Percentiles rank a stretch among this genome's conserved stretches.
Conservation (phyloP, 805 yeast species). For the Pichia eremophila region DNA sequence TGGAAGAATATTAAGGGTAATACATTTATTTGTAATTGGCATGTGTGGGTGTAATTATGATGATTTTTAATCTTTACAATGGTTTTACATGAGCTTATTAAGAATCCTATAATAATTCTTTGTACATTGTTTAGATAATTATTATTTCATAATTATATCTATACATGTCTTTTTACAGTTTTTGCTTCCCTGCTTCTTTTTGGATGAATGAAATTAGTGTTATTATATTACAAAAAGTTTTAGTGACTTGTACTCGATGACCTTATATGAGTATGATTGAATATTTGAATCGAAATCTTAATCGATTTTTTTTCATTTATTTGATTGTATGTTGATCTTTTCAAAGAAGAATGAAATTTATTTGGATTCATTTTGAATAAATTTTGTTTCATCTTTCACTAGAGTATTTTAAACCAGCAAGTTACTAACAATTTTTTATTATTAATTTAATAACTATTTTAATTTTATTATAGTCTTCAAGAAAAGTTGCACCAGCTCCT, state of each 20-base stretch:
- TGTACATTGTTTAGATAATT: neutral
- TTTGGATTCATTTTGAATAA: neutral
- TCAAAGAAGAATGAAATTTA: neutral
- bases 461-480: constrained; percentile 29
- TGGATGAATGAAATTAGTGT: neutral
- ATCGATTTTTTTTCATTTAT: neutral
- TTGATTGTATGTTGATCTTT: neutral
- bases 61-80: neutral
- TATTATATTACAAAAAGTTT: neutral
- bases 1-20: neutral
- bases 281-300: neutral
- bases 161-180: neutral
- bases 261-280: neutral
- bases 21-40: neutral
- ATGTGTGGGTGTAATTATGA: neutral
- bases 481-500: constrained; percentile 98
- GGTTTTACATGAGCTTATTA: neutral
- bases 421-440: constrained; percentile 14
- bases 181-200: neutral
- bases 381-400: neutral
- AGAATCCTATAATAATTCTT: neutral
- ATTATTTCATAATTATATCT: neutral
- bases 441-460: constrained; percentile 2
- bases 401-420: constrained; percentile 11
- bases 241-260: neutral